These are phyloP conservation scores for Nemania bipapillata DNA, from an alignment of 2,329 filamentous ascomycete genomes.

Conservation along the genomic window DNA sequence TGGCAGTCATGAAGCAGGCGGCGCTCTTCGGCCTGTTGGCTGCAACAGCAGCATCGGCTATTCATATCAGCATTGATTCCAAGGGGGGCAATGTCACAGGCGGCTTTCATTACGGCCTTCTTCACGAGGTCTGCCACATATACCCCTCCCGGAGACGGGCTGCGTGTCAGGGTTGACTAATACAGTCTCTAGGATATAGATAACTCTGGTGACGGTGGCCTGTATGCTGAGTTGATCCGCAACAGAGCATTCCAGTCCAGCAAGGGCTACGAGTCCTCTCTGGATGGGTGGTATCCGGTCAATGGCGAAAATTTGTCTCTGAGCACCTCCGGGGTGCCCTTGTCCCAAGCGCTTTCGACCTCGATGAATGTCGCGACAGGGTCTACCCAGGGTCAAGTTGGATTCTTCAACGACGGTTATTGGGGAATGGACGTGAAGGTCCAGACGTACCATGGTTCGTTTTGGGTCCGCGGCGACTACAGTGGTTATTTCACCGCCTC, in stretches of 20 bases:
- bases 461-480: conserved; percentile 64
- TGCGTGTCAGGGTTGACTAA: background rate
- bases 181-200: conserved; percentile 66
- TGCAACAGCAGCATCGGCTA: conserved; percentile 45
- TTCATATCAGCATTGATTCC: conserved; percentile 54
- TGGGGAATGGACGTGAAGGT: conserved; percentile 67
- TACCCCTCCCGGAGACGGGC: background rate
- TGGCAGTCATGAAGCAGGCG: conserved; percentile 40
- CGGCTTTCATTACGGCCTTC: conserved; percentile 59
- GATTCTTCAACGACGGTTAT: conserved; percentile 65
- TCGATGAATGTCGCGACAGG: conserved; percentile 60
- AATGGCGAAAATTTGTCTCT: conserved; percentile 60
- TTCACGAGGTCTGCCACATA: conserved; percentile 55
- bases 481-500: conserved; percentile 60
- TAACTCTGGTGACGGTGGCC: conserved; percentile 76
- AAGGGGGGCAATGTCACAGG: conserved; percentile 57
- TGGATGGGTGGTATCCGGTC: conserved; percentile 60
- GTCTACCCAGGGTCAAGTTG: conserved; percentile 53
- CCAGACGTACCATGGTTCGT: conserved; percentile 62
- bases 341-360: conserved; percentile 64
- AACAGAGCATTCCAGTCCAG: conserved; percentile 76
- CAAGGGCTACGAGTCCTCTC: conserved; percentile 55
- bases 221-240: conserved; percentile 76
- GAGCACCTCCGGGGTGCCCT: conserved; percentile 58
- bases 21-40: conserved; percentile 39